phyloP scores from a whole-genome alignment of 305 asterid species.

The Caryopteris hybrid region DNA sequence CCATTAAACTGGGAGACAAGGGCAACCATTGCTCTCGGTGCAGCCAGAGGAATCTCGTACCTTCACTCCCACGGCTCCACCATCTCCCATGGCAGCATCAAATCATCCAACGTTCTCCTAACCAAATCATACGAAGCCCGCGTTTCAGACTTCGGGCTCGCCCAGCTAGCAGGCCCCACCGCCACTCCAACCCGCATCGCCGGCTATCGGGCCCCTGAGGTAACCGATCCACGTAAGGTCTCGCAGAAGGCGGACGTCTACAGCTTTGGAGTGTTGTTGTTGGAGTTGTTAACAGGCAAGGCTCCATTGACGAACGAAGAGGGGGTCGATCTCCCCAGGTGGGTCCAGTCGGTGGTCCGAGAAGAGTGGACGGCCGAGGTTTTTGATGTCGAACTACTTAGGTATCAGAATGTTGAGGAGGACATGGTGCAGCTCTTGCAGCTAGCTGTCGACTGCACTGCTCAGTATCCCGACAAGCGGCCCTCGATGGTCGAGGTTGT shows the following conservation, averaged over 20 bases:
- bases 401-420: conserved; percentile 75
- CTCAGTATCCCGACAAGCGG: conserved; percentile 82
- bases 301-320: conserved; percentile 56
- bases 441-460: conserved; percentile 86
- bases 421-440: conserved; percentile 92
- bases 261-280: conserved; percentile 50
- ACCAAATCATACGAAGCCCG: conserved; percentile 47
- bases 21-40: conserved; percentile 49
- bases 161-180: conserved; percentile 41
- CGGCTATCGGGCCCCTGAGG: conserved; percentile 64
- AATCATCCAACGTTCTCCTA: conserved; percentile 59
- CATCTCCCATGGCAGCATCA: conserved; percentile 52
- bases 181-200: conserved; percentile 44
- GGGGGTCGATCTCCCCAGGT: conserved; percentile 58
- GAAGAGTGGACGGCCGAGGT: conserved; percentile 59
- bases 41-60: conserved; percentile 49
- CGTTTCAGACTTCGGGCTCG: conserved; percentile 53
- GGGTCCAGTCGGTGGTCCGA: conserved; percentile 72
- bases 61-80: conserved; percentile 49
- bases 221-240: conserved; percentile 43
- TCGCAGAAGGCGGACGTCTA: conserved; percentile 59
- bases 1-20: conserved; percentile 59
- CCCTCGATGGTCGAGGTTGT: conserved; percentile 72
- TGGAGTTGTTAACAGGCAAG: conserved; percentile 51
- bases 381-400: conserved; percentile 53